Conservation (phyloP, 108 stramenopile species). For the Mediolabrus comicus region DNA sequence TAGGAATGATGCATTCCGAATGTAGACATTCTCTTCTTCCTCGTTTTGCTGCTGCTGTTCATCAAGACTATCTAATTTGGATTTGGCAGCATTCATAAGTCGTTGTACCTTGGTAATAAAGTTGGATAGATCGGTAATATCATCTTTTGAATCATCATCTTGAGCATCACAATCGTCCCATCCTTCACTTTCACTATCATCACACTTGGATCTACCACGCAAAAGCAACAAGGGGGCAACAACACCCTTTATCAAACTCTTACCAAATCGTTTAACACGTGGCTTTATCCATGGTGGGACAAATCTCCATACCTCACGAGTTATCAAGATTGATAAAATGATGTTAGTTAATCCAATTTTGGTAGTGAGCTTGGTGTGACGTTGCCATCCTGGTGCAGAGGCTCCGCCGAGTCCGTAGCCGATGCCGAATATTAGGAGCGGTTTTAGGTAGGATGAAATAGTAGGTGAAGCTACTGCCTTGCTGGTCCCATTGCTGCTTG, state of each 20-base stretch:
- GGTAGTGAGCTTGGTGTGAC: neutral
- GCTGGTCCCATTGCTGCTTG: too few species aligned
- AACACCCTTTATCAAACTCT: neutral
- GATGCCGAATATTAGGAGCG: neutral
- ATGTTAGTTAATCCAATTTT: neutral
- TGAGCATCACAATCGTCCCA: neutral
- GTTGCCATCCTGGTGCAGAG: neutral
- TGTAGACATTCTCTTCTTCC: conserved; percentile 1
- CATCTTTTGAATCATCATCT: neutral
- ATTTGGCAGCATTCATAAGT: conserved; percentile 2
- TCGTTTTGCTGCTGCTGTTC: neutral
- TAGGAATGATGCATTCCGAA: conserved; percentile 14
- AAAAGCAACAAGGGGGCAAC: neutral
- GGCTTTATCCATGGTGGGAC: conserved; percentile 48
- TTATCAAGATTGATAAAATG: conserved; percentile 1
- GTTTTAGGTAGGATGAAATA: too few species aligned
- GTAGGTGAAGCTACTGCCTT: too few species aligned
- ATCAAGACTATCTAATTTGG: conserved; percentile 7
- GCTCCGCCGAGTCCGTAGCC: conserved; percentile 2
- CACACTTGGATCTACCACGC: neutral
- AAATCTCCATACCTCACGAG: conserved; percentile 44
- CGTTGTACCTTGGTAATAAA: conserved; percentile 22
- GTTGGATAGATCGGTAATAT: conserved; percentile 17
- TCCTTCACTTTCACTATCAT: neutral
- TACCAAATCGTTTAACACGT: neutral